phyloP scores from a whole-genome alignment of 73 alveolate genomes.

The Diophrys appendiculata region DNA sequence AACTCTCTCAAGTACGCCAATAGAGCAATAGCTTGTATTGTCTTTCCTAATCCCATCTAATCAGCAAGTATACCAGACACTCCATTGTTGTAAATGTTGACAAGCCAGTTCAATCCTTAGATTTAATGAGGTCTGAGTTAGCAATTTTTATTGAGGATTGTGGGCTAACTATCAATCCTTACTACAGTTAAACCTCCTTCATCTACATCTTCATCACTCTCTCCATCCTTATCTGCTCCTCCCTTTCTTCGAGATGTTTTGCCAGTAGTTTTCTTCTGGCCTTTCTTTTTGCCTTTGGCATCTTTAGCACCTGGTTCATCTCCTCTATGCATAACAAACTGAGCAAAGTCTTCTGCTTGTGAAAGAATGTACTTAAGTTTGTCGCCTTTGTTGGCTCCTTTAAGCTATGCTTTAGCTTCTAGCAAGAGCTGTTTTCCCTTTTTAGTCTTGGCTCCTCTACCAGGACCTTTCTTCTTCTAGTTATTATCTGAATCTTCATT shows the following conservation, averaged over 20 bases:
- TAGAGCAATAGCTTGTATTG: conserved; percentile 77
- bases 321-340: not conserved
- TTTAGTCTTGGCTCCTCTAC: no score
- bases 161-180: not conserved
- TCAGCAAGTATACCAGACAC: conserved; percentile 71
- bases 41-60: conserved; percentile 92
- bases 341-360: not conserved
- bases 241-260: conserved; percentile 12
- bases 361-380: conserved; percentile 5
- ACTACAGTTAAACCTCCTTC: not conserved
- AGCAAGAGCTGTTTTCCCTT: no score
- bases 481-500: no score
- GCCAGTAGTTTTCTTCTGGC: conserved; percentile 24
- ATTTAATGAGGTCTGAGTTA: conserved; percentile 43
- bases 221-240: conserved; percentile 7
- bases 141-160: conserved; percentile 10
- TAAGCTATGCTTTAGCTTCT: no score
- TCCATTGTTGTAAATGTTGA: conserved; percentile 31
- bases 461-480: no score
- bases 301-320: conserved; percentile 9
- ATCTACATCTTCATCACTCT: not conserved
- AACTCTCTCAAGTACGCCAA: conserved; percentile 66
- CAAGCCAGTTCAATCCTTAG: conserved; percentile 73
- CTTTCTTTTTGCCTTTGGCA: conserved; percentile 12
- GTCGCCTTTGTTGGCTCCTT: conserved; percentile 1